These are phyloP conservation scores for Eucalyptus rudis DNA, from an alignment of 345 rosid species.

Conservation along the genomic window DNA sequence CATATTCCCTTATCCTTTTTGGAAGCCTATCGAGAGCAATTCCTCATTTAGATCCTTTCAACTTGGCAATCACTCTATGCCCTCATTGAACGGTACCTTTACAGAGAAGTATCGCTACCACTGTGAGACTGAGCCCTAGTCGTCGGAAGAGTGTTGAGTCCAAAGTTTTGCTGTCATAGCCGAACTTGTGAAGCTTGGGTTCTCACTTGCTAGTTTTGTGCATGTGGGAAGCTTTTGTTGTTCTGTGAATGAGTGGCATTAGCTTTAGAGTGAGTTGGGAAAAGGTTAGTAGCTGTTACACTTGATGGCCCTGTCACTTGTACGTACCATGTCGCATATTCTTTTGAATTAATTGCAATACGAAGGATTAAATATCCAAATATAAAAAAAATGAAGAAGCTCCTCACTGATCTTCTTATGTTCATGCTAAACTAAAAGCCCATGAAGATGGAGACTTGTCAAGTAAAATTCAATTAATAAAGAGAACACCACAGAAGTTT, in stretches of 20 bases:
- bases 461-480: not conserved
- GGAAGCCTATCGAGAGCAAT: rapidly evolving
- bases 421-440: not conserved
- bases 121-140: not conserved
- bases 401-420: not conserved
- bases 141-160: not conserved
- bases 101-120: not conserved
- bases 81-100: not conserved
- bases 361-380: not conserved
- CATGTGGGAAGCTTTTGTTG: not conserved
- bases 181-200: not conserved
- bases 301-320: not conserved
- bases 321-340: not conserved
- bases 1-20: not conserved
- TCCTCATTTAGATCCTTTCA: not conserved
- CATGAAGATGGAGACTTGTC: not conserved
- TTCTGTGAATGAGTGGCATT: not conserved
- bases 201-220: not conserved
- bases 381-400: not conserved
- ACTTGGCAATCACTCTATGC: rapidly evolving
- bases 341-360: not conserved
- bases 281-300: not conserved
- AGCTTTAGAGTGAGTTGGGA: not conserved
- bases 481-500: not conserved
- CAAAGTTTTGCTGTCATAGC: not conserved